phyloP scores from a whole-genome alignment of 2,329 filamentous ascomycete genomes.

The Incumbomyces lentus region DNA sequence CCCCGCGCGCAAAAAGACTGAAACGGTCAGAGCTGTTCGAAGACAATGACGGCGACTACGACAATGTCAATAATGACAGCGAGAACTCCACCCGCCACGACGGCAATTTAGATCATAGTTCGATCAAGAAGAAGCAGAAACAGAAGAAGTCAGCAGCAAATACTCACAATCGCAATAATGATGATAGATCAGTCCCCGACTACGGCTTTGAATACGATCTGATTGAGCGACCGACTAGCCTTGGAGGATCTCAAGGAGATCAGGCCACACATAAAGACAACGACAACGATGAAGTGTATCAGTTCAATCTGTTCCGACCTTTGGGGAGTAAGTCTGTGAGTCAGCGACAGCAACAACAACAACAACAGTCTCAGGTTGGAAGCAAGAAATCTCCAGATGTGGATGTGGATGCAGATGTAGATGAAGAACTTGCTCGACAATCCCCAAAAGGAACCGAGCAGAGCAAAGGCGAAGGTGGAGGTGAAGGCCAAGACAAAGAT shows the following conservation, averaged over 20 bases:
- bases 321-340: background rate
- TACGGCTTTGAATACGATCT: constrained; percentile 21
- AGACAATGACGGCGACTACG: background rate
- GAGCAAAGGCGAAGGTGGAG: no score
- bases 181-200: background rate
- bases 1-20: constrained; percentile 5
- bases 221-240: constrained; percentile 7
- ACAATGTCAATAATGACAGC: background rate
- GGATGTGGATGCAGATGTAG: no score
- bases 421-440: no score
- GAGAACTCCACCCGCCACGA: no score
- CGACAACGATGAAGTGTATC: constrained; percentile 11
- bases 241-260: background rate
- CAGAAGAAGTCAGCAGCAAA: no score
- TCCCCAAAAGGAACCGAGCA: no score
- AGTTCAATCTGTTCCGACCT: constrained; percentile 17
- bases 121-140: no score
- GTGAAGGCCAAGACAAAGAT: background rate
- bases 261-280: background rate
- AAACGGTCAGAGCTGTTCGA: constrained; percentile 4
- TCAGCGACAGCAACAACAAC: background rate
- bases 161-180: background rate
- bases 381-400: no score
- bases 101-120: no score
- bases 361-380: background rate